Percentiles rank a stretch among this genome's conserved stretches.
Conservation (phyloP, 768 basidiomycete genomes). For the Tylopilus sp. region DNA sequence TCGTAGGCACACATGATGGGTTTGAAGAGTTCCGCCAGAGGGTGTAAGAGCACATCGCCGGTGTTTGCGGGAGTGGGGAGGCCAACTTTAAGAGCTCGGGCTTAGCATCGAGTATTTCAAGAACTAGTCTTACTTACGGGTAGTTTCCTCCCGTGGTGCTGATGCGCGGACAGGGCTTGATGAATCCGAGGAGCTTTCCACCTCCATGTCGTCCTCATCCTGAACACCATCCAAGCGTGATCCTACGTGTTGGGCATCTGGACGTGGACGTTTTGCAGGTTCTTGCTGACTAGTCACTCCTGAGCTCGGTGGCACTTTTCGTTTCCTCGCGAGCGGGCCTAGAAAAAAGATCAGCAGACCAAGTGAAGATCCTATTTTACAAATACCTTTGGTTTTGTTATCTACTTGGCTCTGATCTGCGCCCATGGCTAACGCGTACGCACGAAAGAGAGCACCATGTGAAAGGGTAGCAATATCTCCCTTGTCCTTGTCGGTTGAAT, state of each 20-base stretch:
- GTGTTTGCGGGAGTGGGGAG: not conserved
- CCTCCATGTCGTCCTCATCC: conserved; percentile 1
- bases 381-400: conserved; percentile 3
- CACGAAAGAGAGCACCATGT: conserved; percentile 7
- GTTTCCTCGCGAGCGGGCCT: conserved; percentile 4
- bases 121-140: not conserved
- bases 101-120: not conserved
- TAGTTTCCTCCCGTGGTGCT: not conserved
- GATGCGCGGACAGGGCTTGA: not conserved
- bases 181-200: not conserved
- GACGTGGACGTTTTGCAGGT: not conserved
- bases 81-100: not conserved
- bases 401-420: conserved; percentile 3
- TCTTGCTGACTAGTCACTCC: not conserved
- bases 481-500: conserved; percentile 3
- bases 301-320: not conserved
- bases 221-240: not conserved
- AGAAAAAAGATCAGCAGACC: not conserved
- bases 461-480: not conserved
- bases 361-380: not conserved
- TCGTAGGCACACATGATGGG: conserved; percentile 12
- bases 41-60: not conserved
- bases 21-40: conserved; percentile 7
- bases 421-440: conserved; percentile 10
- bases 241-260: not conserved